Base-by-base conservation (phyloP, 306 rosid species). In the Luffa aegyptiaca region DNA sequence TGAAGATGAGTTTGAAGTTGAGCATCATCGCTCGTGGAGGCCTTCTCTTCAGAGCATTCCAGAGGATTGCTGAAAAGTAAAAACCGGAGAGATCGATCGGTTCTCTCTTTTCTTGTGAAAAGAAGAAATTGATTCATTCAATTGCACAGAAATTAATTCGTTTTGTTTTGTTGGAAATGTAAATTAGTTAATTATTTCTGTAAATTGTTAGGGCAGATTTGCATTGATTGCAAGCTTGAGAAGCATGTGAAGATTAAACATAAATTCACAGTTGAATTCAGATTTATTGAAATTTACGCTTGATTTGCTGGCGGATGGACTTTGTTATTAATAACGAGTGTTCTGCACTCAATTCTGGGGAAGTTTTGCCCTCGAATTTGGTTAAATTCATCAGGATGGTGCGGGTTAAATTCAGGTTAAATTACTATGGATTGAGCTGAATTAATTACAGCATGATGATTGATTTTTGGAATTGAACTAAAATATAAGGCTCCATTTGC, bases 11-110 rank as follows among this genome's bases (percentile, higher is more conserved):
- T 77, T 11, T 61, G 73, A 62, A 17, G 20, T 61, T 21, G 81
- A 44, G 39, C 81, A 78, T 31, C 81, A 78, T 33, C 35, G 81
- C 8, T 78, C 81, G 0, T 78, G 81, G 81, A 78, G 81, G 58
- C 81, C 81, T 62, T 44, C 57, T 4, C 72, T 78, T n/a, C 81
- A 78, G 16, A 78, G 81, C 81, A 61, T 78, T 61, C 81, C 81
- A 31, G 81, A 78, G 33, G 72, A 56, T 62, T 42, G 45, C 41
- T 77, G 61, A 51, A 12, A 51, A 51, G 1, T 13, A 49, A 49
- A 49, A 10, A 11, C 53, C 53, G 10, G 16, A 11, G 17, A 49
- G 46, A 42, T 42, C 46, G 9, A 42, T 42, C 44, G 46, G 46
- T 42, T 5, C 46, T 41, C n/a, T n/a, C n/a, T n/a, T n/a, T n/a